Evolutionary conservation across 2,329 filamentous ascomycete species (phyloP), one percentile per base, ranked within the genome.

Genomic region (Colletotrichum gigasporum): DNA sequence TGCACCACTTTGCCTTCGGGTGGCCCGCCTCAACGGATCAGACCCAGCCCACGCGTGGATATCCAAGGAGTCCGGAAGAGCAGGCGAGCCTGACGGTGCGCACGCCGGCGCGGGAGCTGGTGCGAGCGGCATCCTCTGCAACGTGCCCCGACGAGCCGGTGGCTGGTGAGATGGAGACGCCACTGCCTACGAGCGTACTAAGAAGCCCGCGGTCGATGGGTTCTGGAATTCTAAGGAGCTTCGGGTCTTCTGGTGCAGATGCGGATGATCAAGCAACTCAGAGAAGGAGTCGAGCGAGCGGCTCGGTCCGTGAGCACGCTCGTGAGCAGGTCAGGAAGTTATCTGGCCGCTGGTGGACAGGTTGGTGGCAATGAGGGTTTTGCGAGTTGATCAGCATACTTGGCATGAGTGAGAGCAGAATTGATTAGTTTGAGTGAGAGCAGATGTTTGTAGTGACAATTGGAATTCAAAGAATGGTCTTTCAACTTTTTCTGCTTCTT

Each of bases 351-450:
- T 65, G 57, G 62, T 65, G 62, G 62, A 3, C 50, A 12, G 28
- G 44, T 39, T 58, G 54, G 54, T 58, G 54, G 54, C 39, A 50
- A 22, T 67, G 50, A 37, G 68, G 68, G 65, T 59, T 35, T 67
- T 32, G 37, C n/a, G 16, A 41, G 30, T 61, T 35, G 44, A 55
- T 39, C 52, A 42, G n/a, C n/a, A 55, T 28, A 28, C 18, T 22
- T 51, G 26, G 9, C 48, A 58, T 42, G 12, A 24, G 22, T 53
- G 22, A 56, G 28, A 44, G 47, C n/a, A 22, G 16, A 41, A 42
- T 58, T 28, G 35, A 24, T 22, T 51, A 32, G 9, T 52, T 62
- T 42, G 12, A 24, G 22, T 53, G 22, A 56, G 28, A 44, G 47
- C n/a, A 22, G 16, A 41, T 3, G 3, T 16, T n/a, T n/a, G n/a